Evolutionary conservation across 192 early-diverging fungal species (phyloP).

Genomic region (Backusella australiensis): DNA sequence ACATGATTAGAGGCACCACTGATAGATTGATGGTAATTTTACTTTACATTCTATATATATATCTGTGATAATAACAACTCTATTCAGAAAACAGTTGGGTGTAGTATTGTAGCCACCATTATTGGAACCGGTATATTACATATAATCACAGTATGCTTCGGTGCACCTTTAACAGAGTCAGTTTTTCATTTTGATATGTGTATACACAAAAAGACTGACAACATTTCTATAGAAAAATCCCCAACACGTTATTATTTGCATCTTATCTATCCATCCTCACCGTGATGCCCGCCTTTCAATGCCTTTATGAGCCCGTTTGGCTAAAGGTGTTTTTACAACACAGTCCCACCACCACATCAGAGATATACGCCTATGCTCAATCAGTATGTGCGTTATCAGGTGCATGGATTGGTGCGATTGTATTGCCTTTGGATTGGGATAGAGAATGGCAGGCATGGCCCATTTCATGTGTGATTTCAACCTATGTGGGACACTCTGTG

Average conservation of each 20-base stretch:
- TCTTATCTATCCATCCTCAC: constrained; percentile 34
- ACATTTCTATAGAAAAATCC: constrained; percentile 20
- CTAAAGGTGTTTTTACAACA: constrained; percentile 29
- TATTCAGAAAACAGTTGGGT: constrained; percentile 4
- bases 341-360: constrained; percentile 40
- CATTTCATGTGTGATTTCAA: constrained; percentile 44
- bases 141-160: constrained; percentile 33
- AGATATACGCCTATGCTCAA: constrained; percentile 45
- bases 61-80: background rate
- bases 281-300: constrained; percentile 31
- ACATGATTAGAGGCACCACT: constrained; percentile 6
- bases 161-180: constrained; percentile 34
- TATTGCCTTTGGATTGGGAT: constrained; percentile 57
- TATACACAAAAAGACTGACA: background rate
- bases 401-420: constrained; percentile 54
- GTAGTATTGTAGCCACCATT: constrained; percentile 8
- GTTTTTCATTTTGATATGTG: background rate
- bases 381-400: constrained; percentile 44
- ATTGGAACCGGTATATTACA: constrained; percentile 24
- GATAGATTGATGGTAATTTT: background rate
- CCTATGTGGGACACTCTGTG: constrained; percentile 43
- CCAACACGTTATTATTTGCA: constrained; percentile 31
- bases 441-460: constrained; percentile 56
- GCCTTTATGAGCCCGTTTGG: constrained; percentile 27
- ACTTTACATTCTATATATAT: background rate